These are phyloP conservation scores for Haplosporangium gracile DNA, from an alignment of 192 early-diverging fungal genomes.

Conservation along the genomic window DNA sequence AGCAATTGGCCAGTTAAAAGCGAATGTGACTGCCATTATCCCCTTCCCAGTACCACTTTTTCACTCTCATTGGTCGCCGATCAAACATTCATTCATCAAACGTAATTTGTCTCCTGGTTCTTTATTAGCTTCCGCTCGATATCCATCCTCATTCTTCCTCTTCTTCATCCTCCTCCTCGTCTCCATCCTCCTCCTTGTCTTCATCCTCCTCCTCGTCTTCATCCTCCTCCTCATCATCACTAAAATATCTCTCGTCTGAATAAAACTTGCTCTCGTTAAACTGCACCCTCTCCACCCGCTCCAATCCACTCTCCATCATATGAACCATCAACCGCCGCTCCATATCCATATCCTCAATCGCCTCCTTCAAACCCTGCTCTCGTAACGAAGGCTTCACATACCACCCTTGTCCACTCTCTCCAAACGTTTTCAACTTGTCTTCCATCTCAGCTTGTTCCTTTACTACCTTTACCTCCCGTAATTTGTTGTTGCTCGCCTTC, in stretches of 20 bases:
- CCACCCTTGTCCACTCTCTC: constrained; percentile 1
- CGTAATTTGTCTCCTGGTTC: neutral
- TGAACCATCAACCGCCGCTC: constrained; percentile 3
- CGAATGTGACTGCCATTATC: neutral
- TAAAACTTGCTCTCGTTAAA: constrained; percentile 12
- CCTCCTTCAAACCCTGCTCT: neutral
- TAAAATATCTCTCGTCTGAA: neutral
- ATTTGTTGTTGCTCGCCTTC: neutral
- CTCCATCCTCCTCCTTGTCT: neutral
- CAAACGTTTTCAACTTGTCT: neutral
- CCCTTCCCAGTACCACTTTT: neutral
- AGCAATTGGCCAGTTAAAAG: neutral
- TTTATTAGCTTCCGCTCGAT: neutral
- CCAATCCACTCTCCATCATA: constrained; percentile 6
- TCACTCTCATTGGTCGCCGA: too few species aligned
- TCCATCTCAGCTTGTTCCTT: neutral
- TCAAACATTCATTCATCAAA: too few species aligned
- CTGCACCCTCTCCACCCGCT: neutral
- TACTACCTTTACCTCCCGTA: neutral
- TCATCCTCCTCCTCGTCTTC: neutral
- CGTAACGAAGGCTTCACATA: neutral
- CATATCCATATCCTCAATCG: neutral
- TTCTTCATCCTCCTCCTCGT: neutral
- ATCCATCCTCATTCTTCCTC: neutral
- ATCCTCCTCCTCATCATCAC: neutral